A percentile compares a stretch with the other conserved stretches of the same genome.
These are phyloP conservation scores for Anisodus tanguticus DNA, from an alignment of 257 asterid genomes.

Conservation along the genomic window DNA sequence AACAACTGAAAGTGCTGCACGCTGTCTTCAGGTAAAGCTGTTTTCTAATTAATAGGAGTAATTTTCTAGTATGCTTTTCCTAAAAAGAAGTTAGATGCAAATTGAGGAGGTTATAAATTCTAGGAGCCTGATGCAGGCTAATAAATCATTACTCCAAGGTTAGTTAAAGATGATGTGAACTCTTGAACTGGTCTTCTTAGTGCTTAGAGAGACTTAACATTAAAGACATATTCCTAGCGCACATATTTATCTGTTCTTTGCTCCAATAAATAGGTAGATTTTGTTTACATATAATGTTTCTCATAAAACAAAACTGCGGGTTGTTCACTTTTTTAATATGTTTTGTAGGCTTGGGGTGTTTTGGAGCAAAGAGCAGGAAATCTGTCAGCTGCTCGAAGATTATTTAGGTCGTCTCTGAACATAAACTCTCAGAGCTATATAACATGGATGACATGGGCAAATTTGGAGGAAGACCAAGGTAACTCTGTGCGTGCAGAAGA, in stretches of 20 bases:
- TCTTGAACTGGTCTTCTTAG: no score
- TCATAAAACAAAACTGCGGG: background rate
- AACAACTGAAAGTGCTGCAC: constrained; percentile 80
- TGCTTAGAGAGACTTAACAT: no score
- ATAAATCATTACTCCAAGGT: background rate
- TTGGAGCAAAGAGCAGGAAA: constrained; percentile 90
- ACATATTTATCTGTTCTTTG: background rate
- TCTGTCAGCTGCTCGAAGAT: constrained; percentile 80
- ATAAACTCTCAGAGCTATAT: constrained; percentile 93
- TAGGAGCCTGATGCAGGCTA: background rate
- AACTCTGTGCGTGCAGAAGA: constrained; percentile 85
- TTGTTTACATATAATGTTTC: background rate
- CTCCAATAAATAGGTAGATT: background rate
- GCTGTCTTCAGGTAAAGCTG: constrained; percentile 81
- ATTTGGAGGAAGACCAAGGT: constrained; percentile 94
- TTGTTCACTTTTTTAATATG: background rate
- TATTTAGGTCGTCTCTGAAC: constrained; percentile 85
- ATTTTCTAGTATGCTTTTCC: background rate
- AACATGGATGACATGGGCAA: constrained; percentile 99
- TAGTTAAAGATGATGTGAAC: no score
- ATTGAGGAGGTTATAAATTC: background rate
- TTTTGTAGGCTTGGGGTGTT: constrained; percentile 93
- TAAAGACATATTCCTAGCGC: background rate
- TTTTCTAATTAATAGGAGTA: background rate
- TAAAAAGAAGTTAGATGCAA: background rate